Evolutionary conservation across 2,329 filamentous ascomycete species (phyloP).

Genomic region (Diplodia sapinea): DNA sequence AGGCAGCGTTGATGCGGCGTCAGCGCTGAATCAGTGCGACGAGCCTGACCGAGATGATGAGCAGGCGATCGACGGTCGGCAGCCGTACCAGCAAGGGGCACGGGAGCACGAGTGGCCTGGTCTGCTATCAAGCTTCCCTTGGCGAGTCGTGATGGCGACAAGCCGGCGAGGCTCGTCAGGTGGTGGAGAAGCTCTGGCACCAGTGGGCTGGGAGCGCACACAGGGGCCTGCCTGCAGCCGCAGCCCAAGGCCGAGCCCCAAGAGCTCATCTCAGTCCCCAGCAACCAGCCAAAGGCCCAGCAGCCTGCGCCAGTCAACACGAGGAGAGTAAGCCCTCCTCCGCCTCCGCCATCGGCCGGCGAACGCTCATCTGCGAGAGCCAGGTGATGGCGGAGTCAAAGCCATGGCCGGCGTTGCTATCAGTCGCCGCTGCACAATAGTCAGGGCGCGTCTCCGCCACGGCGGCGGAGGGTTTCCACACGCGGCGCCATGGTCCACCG

Average conservation of each 20-base stretch:
- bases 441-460: background rate
- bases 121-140: slow-evolving; percentile 7
- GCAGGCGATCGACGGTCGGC: background rate
- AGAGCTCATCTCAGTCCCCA: slow-evolving; percentile 2
- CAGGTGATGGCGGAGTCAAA: background rate
- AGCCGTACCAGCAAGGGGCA: slow-evolving; percentile 8
- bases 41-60: background rate
- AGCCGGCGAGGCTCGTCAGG: background rate
- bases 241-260: background rate
- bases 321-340: background rate
- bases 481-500: background rate
- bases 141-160: slow-evolving; percentile 1
- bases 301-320: background rate
- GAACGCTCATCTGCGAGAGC: background rate
- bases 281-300: background rate
- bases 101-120: slow-evolving; percentile 20
- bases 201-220: background rate
- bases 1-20: slow-evolving; percentile 15
- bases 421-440: background rate
- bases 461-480: too few relatives aligned
- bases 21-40: slow-evolving; percentile 17
- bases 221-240: slow-evolving; percentile 3
- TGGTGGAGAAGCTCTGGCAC: background rate
- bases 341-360: background rate
- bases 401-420: background rate